Conservation (phyloP, 208 protist species). For the Crithidia bombi region DNA sequence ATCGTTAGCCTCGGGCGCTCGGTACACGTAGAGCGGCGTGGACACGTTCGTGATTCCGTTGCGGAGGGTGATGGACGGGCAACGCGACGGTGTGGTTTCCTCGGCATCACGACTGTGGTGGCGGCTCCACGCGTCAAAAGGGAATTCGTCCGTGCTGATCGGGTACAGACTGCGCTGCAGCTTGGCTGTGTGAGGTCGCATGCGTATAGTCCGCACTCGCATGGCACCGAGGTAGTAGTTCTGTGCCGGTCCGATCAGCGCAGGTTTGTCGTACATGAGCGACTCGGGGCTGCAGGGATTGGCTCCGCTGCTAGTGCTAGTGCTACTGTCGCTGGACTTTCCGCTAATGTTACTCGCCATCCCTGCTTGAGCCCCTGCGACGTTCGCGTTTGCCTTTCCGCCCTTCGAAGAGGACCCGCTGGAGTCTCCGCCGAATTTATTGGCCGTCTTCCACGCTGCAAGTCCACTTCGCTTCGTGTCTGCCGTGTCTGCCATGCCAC, state of each 20-base stretch:
- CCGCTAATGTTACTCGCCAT: not conserved
- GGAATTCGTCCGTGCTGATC: not conserved
- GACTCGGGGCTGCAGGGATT: not conserved
- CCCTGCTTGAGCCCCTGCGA: not conserved
- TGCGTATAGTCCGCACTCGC: constrained; percentile 18
- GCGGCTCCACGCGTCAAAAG: constrained; percentile 15
- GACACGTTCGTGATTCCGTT: not conserved
- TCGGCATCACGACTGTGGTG: not conserved
- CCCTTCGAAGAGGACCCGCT: too few relatives aligned
- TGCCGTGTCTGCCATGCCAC: too few relatives aligned
- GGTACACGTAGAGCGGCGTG: constrained; percentile 13
- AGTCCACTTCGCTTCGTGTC: too few relatives aligned
- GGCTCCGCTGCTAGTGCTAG: not conserved
- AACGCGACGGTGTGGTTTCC: constrained; percentile 15
- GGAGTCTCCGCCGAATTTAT: too few relatives aligned
- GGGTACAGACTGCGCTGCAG: constrained; percentile 23
- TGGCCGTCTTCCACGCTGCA: not conserved
- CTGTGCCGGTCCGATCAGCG: constrained; percentile 5
- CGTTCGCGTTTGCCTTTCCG: too few relatives aligned
- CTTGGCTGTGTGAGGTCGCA: constrained; percentile 15
- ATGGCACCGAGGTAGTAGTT: constrained; percentile 21
- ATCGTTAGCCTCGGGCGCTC: not conserved
- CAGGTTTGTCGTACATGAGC: not conserved
- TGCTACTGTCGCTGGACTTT: not conserved
- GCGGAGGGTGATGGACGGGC: constrained; percentile 9